Evolutionary conservation across 129 eudicot species (phyloP).

Genomic region (Flaveria ramosissima): DNA sequence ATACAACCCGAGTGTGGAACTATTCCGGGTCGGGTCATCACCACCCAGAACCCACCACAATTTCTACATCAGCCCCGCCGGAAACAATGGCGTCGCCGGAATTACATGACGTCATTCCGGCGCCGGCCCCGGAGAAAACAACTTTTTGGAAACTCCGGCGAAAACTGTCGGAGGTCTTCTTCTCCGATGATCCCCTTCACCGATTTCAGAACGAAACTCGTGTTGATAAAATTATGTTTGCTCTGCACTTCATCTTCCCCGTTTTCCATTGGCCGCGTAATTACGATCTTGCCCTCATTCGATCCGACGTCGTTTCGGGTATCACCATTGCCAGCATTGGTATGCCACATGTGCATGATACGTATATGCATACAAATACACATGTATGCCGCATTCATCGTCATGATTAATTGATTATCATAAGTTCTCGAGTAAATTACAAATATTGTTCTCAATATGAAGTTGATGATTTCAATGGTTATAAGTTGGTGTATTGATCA

Average conservation of each 20-base stretch:
- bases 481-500: too few relatives aligned
- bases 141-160: slow-evolving; percentile 28
- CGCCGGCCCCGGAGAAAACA: slow-evolving; percentile 29
- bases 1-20: background rate
- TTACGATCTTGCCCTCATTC: slow-evolving; percentile 32
- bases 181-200: slow-evolving; percentile 43
- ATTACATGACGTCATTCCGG: background rate
- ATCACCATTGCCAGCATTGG: slow-evolving; percentile 55
- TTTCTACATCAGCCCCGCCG: slow-evolving; percentile 9
- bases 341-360: slow-evolving; percentile 46
- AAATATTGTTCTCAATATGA: too few relatives aligned
- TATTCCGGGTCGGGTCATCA: slow-evolving; percentile 19
- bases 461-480: too few relatives aligned
- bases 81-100: slow-evolving; percentile 22
- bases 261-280: slow-evolving; percentile 41
- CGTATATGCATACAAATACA: too few relatives aligned
- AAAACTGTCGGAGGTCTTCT: slow-evolving; percentile 33
- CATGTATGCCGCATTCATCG: background rate
- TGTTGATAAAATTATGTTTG: slow-evolving; percentile 26
- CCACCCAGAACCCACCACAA: slow-evolving; percentile 23
- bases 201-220: slow-evolving; percentile 34
- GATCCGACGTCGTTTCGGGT: slow-evolving; percentile 48
- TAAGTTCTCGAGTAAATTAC: too few relatives aligned
- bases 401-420: too few relatives aligned
- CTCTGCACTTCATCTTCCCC: slow-evolving; percentile 37